phyloP scores from a whole-genome alignment of 805 yeast genomes.

The Ogataea saltuana region DNA sequence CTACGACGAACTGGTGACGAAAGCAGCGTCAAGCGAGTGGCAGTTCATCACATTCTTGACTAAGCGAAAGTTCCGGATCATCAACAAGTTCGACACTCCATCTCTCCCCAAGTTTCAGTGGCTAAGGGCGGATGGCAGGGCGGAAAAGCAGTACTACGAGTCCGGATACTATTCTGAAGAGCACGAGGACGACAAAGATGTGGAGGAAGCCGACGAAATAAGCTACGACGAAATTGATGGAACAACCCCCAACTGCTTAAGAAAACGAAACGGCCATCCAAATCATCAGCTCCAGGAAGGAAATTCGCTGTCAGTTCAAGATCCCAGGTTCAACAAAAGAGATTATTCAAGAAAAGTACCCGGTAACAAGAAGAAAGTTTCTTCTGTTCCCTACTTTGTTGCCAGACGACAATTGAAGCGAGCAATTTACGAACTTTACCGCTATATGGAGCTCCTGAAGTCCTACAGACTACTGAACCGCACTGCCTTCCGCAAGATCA shows the following conservation, averaged over 20 bases:
- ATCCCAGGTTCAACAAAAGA: constrained; percentile 39
- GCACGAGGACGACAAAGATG: constrained; percentile 3
- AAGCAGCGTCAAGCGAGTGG: constrained; percentile 17
- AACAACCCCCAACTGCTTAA: too few species aligned
- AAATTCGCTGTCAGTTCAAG: too few species aligned
- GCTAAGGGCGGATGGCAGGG: constrained; percentile 30
- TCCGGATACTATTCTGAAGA: constrained; percentile 32
- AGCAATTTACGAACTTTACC: constrained; percentile 71
- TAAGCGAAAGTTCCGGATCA: constrained; percentile 29
- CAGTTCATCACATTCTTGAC: constrained; percentile 26
- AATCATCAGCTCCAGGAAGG: too few species aligned
- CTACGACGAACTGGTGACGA: constrained; percentile 17
- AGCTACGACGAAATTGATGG: background rate
- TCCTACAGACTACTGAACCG: constrained; percentile 76
- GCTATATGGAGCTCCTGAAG: constrained; percentile 67
- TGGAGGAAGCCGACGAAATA: background rate
- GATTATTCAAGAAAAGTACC: constrained; percentile 47
- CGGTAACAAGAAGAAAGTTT: constrained; percentile 5
- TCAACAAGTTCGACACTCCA: constrained; percentile 42
- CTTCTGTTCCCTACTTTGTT: constrained; percentile 53
- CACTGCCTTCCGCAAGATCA: constrained; percentile 85
- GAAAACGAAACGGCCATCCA: too few species aligned
- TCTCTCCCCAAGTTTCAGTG: constrained; percentile 42
- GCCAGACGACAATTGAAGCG: constrained; percentile 69
- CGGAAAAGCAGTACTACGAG: constrained; percentile 39